These are phyloP conservation scores for Neocallimastix lanati DNA, from an alignment of 192 early-diverging fungal genomes.

Conservation along the genomic window DNA sequence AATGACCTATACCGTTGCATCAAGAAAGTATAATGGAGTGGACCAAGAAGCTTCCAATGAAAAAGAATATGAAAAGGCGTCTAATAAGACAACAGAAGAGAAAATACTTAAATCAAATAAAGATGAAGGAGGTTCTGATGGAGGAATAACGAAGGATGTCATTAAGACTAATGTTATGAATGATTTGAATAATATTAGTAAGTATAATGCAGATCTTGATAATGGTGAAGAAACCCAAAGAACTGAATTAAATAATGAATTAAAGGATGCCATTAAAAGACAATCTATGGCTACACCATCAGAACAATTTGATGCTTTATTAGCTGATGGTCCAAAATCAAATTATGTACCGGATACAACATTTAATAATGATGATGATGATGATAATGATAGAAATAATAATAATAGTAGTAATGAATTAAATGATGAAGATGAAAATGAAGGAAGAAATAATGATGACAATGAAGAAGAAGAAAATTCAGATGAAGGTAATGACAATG, in stretches of 20 bases:
- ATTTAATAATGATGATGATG: not conserved
- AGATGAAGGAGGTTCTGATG: not conserved
- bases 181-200: not conserved
- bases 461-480: not conserved
- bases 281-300: not conserved
- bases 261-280: not conserved
- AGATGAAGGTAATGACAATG: too few species aligned
- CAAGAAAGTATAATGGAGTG: not conserved
- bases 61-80: not conserved
- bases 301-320: not conserved
- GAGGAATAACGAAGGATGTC: not conserved
- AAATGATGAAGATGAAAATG: not conserved
- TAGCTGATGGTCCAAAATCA: not conserved
- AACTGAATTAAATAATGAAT: not conserved
- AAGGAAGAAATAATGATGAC: not conserved
- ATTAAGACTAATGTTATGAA: not conserved
- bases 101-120: not conserved
- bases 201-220: not conserved
- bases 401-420: too few species aligned
- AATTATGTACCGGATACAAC: not conserved
- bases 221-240: not conserved
- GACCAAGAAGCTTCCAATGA: not conserved
- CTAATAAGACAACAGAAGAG: not conserved
- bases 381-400: too few species aligned
- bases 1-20: not conserved